Percentiles rank a stretch among this genome's conserved stretches.
Conservation (phyloP, 176 grass and related monocot genomes). For the Rhynchospora breviuscula region DNA sequence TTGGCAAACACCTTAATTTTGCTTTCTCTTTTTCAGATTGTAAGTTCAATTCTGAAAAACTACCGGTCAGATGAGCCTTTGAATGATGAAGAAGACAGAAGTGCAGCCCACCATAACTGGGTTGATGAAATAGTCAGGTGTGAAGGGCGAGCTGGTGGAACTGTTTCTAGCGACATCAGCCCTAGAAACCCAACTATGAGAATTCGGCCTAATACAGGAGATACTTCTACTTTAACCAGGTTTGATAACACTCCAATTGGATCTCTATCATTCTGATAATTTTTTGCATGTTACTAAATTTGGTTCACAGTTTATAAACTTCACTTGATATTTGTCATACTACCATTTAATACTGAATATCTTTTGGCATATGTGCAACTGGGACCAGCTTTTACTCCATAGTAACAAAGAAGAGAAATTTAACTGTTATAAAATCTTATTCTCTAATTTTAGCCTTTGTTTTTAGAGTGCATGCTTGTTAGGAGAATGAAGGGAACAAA, state of each 20-base stretch:
- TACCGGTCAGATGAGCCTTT: constrained; percentile 44
- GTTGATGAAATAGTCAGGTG: constrained; percentile 93
- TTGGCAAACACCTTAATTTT: background rate
- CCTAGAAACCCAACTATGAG: constrained; percentile 34
- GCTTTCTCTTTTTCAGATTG: constrained; percentile 57
- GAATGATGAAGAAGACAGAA: constrained; percentile 47
- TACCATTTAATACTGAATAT: background rate
- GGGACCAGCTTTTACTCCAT: background rate
- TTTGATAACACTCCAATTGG: constrained; percentile 27
- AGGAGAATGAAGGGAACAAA: background rate
- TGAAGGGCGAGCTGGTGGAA: constrained; percentile 65
- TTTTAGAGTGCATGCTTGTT: background rate
- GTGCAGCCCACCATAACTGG: constrained; percentile 78
- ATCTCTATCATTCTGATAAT: background rate
- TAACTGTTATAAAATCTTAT: background rate
- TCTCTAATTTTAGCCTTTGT: background rate
- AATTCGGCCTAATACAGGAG: constrained; percentile 37
- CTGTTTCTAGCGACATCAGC: constrained; percentile 53
- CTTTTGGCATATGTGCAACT: background rate
- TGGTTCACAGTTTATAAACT: background rate
- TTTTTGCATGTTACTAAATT: background rate
- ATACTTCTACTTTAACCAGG: constrained; percentile 65
- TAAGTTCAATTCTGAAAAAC: constrained; percentile 75
- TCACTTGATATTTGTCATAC: background rate
- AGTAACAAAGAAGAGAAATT: background rate